Evolutionary conservation across 495 filamentous ascomycete species (phyloP), one percentile per base, ranked within the genome.

Genomic region (Hypoxylon intermedium): DNA sequence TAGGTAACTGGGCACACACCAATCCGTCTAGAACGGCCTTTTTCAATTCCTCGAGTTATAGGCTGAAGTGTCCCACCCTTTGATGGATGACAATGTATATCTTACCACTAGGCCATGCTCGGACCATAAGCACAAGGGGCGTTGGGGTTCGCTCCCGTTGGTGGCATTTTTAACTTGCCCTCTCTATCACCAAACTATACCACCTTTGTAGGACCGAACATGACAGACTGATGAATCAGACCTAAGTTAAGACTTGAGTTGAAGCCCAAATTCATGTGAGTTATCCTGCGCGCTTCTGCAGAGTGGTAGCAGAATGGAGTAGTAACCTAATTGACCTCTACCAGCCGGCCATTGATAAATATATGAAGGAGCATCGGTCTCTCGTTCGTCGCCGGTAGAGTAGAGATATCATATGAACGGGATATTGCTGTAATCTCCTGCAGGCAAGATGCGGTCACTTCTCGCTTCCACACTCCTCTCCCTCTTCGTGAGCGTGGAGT

Each of bases 391-490:
- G 3, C 9, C 11, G 37, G 28, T 9, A 13, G 15, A n/a, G 26
- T 57, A 42, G 46, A 23, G 34, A 41, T n/a, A 28, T 53, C 5
- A n/a, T 21, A 9, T 37, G 9, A 9, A 11, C 13, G 11, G 5
- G 16, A 4, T 50, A 31, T 58, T 33, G 1, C 23, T 31, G 4
- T 15, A 9, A 37, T 9, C 26, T 7, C 24, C 16, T 20, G 34
- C 16, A 9, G 21, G 11, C 40, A 63, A 55, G 30, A 67, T 60
- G 34, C 41, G 34, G 31, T 2, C 38, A 12, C 15, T 56, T 40
- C 18, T 60, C 20, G n/a, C 23, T 7, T 30, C 47, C 4, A 38
- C 11, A 19, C 12, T 65, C 20, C 20, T 63, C 11, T 33, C 53
- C 20, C 26, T 58, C 26, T 31, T 49, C 16, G 23, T 31, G 12